Evolutionary conservation across 2,329 filamentous ascomycete genomes (phyloP).

Genomic region (Fusarium newnesense): DNA sequence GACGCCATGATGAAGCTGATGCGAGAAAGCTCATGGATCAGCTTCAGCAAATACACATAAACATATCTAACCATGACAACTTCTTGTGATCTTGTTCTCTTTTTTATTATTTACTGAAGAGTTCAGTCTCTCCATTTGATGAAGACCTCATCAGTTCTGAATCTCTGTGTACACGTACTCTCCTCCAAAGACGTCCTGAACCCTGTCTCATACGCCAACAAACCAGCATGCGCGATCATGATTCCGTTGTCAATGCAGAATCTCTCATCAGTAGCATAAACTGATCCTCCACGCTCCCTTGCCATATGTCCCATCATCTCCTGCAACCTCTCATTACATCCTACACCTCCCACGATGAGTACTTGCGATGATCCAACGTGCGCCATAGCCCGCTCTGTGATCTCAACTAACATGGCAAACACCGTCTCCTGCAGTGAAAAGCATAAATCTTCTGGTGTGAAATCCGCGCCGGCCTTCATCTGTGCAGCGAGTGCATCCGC

Average conservation of each 20-base stretch:
- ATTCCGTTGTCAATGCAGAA: constrained; percentile 99
- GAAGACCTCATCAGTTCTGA: constrained; percentile 83
- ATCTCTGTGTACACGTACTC: constrained; percentile 85
- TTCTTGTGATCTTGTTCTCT: background rate
- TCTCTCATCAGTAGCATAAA: constrained; percentile 94
- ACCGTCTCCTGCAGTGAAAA: constrained; percentile 96
- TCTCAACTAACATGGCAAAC: constrained; percentile 97
- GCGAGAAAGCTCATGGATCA: background rate
- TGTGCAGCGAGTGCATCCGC: constrained; percentile 82
- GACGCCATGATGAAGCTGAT: background rate
- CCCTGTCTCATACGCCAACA: constrained; percentile 85
- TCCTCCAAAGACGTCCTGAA: constrained; percentile 81
- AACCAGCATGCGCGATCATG: constrained; percentile 97
- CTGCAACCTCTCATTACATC: constrained; percentile 93
- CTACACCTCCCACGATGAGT: constrained; percentile 93
- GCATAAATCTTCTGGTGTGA: constrained; percentile 87
- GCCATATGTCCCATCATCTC: constrained; percentile 99
- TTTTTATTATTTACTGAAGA: background rate
- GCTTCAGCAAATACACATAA: constrained; percentile 6
- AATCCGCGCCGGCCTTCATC: constrained; percentile 64
- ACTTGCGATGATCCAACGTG: constrained; percentile 93
- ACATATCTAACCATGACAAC: background rate
- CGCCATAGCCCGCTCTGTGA: constrained; percentile 97
- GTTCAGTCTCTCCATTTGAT: constrained; percentile 79
- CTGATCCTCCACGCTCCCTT: constrained; percentile 83